A percentile compares a stretch with the other conserved stretches of the same genome.
Evolutionary conservation across 305 asterid genomes (phyloP).

Genomic region (Fraxinus velutina): DNA sequence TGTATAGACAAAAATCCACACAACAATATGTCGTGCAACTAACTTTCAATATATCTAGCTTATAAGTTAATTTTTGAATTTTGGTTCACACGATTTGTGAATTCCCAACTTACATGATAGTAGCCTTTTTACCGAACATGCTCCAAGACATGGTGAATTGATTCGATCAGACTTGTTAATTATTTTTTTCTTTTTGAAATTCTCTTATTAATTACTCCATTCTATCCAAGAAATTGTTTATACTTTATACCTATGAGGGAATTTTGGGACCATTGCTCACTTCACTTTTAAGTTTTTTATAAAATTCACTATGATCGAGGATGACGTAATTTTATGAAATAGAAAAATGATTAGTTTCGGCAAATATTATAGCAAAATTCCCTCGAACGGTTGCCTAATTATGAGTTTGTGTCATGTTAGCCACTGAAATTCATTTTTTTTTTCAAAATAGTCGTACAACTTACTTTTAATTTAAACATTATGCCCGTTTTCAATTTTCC

Average conservation of each 20-base stretch:
- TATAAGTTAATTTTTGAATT: no score
- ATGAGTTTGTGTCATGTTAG: not conserved
- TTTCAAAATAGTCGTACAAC: not conserved
- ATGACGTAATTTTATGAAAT: not conserved
- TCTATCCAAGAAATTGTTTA: not conserved
- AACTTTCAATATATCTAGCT: not conserved
- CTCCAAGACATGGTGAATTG: not conserved
- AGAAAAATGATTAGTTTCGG: not conserved
- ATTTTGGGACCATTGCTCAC: not conserved
- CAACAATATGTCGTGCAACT: not conserved
- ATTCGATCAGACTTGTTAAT: not conserved
- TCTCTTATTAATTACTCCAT: not conserved
- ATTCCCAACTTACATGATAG: not conserved
- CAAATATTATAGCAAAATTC: not conserved
- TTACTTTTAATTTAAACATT: not conserved
- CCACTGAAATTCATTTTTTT: not conserved
- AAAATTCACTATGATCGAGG: not conserved
- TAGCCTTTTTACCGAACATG: not conserved
- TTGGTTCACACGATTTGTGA: not conserved
- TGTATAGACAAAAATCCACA: not conserved
- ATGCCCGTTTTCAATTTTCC: not conserved
- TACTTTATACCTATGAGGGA: not conserved
- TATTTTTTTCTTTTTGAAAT: not conserved
- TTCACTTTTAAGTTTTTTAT: not conserved
- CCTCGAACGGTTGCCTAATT: not conserved